phyloP scores from a whole-genome alignment of 768 basidiomycete species.

The Tulasnella sp. region DNA sequence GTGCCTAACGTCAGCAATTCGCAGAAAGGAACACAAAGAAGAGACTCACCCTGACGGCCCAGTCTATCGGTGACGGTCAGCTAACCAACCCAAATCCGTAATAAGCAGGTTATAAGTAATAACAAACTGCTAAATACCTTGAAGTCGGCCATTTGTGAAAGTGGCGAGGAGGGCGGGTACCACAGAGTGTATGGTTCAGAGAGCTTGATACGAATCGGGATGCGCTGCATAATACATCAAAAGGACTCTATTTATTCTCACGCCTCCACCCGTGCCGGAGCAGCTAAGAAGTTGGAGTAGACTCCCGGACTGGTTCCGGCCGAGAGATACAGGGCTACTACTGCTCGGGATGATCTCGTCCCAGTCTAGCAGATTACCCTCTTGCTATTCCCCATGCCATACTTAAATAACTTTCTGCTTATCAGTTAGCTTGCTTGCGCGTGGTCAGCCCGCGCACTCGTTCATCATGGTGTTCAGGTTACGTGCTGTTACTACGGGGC shows the following conservation, averaged over 20 bases:
- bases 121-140: background rate
- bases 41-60: background rate
- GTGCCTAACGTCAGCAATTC: background rate
- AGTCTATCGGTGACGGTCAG: background rate
- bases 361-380: too few relatives aligned
- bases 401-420: too few relatives aligned
- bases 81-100: background rate
- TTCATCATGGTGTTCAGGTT: too few relatives aligned
- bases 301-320: background rate
- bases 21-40: background rate
- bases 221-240: background rate
- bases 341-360: background rate
- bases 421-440: too few relatives aligned
- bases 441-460: too few relatives aligned
- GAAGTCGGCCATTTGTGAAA: background rate
- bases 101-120: background rate
- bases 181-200: background rate
- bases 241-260: background rate
- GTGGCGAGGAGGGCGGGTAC: background rate
- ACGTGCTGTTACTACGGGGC: too few relatives aligned
- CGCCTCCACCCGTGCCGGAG: background rate
- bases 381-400: too few relatives aligned
- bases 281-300: background rate
- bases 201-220: background rate
- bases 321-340: background rate